Evolutionary conservation across 352 stramenopile species (phyloP).

Genomic region (Phytophthora ohioensis): DNA sequence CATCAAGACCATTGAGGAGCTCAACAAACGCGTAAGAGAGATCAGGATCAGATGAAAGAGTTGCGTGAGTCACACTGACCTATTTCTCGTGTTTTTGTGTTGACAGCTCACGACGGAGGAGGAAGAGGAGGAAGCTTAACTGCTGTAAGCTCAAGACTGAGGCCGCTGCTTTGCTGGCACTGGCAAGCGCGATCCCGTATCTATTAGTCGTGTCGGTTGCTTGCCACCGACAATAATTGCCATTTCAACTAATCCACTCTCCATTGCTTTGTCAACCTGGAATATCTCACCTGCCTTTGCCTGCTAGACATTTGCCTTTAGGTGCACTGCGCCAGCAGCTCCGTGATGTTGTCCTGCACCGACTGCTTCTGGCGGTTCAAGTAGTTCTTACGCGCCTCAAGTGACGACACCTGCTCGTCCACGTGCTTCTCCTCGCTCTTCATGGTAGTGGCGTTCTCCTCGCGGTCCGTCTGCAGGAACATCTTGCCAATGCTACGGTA

Average conservation of each 20-base stretch:
- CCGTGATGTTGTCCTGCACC: constrained; percentile 86
- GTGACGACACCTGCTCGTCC: constrained; percentile 73
- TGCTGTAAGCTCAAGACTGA: constrained; percentile 2
- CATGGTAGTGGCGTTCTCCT: constrained; percentile 66
- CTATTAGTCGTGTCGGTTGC: constrained; percentile 16
- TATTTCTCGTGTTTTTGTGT: constrained; percentile 4
- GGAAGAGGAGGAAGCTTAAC: constrained; percentile 58
- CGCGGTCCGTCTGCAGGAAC: constrained; percentile 70
- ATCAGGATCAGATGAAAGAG: neutral
- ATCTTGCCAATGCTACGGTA: constrained; percentile 88
- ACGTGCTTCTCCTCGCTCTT: constrained; percentile 66
- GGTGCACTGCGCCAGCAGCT: constrained; percentile 80
- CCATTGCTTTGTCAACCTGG: constrained; percentile 16
- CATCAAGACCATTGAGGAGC: constrained; percentile 90
- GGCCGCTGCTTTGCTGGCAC: constrained; percentile 1
- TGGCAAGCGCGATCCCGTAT: constrained; percentile 25
- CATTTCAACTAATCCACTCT: constrained; percentile 30
- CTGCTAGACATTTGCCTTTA: constrained; percentile 25
- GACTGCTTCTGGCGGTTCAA: constrained; percentile 80
- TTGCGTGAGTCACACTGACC: neutral
- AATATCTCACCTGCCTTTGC: neutral
- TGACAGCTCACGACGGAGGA: constrained; percentile 71
- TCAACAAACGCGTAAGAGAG: constrained; percentile 85
- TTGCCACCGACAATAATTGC: constrained; percentile 22
- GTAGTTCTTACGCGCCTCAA: constrained; percentile 87